Evolutionary conservation across 2,329 filamentous ascomycete genomes (phyloP).

Genomic region (Cadophora gregata): DNA sequence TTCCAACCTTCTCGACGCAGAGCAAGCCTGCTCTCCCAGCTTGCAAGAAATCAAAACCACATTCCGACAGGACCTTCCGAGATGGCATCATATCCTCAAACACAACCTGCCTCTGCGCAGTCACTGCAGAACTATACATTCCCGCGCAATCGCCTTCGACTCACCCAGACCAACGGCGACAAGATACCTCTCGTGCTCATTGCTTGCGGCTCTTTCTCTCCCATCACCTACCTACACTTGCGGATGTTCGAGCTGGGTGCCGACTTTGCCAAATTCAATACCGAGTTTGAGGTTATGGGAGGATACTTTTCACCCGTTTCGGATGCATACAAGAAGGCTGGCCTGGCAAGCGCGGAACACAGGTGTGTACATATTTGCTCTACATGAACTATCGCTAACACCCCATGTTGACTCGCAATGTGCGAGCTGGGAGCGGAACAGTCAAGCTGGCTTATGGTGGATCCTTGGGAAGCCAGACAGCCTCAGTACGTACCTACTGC

Average conservation of each 20-base stretch:
- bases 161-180: conserved; percentile 58
- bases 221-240: conserved; percentile 77
- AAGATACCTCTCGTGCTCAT: conserved; percentile 71
- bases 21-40: background rate
- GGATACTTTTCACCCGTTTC: conserved; percentile 77
- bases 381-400: conserved; percentile 21
- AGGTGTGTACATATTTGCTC: conserved; percentile 50
- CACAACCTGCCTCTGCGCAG: conserved; percentile 32
- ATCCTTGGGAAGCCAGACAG: conserved; percentile 88
- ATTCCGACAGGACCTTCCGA: background rate
- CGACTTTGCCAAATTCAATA: conserved; percentile 66
- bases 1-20: conserved; percentile 10
- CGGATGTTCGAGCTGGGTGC: conserved; percentile 89
- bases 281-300: conserved; percentile 83
- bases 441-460: conserved; percentile 80
- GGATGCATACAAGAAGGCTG: conserved; percentile 76
- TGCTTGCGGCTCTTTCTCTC: conserved; percentile 74
- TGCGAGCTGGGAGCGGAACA: conserved; percentile 81
- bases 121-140: conserved; percentile 57
- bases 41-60: background rate
- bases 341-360: conserved; percentile 74
- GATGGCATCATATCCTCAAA: conserved; percentile 31
- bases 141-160: conserved; percentile 63
- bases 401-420: conserved; percentile 70
- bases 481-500: conserved; percentile 88